Base-by-base conservation (phyloP, 2,329 filamentous ascomycete species). In the Trichoderma aggressivum region DNA sequence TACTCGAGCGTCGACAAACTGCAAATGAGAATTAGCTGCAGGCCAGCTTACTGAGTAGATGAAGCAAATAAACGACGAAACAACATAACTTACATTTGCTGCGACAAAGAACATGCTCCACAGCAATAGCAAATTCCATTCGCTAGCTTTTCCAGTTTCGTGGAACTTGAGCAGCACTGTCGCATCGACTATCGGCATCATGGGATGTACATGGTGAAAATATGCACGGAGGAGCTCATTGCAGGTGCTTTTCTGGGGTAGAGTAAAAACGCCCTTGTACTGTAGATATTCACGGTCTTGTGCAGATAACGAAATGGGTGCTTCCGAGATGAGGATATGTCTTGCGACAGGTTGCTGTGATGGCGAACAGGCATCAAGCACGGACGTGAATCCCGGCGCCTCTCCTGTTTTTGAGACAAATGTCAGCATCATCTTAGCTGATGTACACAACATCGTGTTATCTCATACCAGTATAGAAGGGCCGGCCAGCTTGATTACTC, bases 91-190 rank as follows among this genome's bases (percentile, higher is more conserved):
- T 32, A 69, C 66, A 34, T 69, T 69, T 16, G 56, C 56, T 21
- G 66, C 53, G 10, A 50, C 66, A 39, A 62, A 62, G 36, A 69
- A 69, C 66, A 69, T 69, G n/a, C 66, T 69, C 66, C 66, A 69
- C 14, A 69, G 11, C 18, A 69, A 26, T 1, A 69, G 56, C 28
- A 62, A 59, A 26, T 62, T 69, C 50, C 55, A 50, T 24, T 43
- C 56, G n/a, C 39, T 50, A 5, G 66, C 36, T 18, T 59, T 47
- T 16, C 56, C 39, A 1, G 28, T 63, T 26, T 62, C 36, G 24
- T 61, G 56, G 2, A 50, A 58, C 7, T 60, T 69, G 18, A 69
- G 66, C 2, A 69, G 11, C 16, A 69, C 53, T 5, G 66, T 34
- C 6, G 66, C 56, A 69, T 69, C 66, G 34, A 69, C 66, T 16